phyloP scores from a whole-genome alignment of 2,329 filamentous ascomycete genomes.

The Penicillium janthinellum region DNA sequence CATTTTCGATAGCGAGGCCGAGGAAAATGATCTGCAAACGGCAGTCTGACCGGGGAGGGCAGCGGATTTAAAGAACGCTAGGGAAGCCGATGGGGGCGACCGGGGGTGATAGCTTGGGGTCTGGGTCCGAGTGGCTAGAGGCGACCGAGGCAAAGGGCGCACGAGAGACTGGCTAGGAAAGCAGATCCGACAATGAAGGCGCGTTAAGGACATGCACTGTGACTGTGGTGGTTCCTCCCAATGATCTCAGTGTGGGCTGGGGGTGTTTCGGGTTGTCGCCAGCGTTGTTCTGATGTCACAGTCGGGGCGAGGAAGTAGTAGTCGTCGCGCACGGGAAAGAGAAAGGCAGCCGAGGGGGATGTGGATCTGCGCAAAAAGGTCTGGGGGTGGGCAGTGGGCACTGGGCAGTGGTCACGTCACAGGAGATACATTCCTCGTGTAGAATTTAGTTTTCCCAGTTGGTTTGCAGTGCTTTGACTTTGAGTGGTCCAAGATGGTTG shows the following conservation, averaged over 20 bases:
- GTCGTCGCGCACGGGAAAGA: background rate
- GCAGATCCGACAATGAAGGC: slow-evolving; percentile 23
- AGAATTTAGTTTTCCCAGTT: background rate
- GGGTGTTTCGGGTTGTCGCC: slow-evolving; percentile 9
- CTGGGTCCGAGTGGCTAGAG: slow-evolving; percentile 26
- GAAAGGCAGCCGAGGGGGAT: background rate
- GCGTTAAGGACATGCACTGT: slow-evolving; percentile 20
- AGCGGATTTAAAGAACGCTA: slow-evolving; percentile 22
- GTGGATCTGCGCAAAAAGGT: slow-evolving; percentile 15
- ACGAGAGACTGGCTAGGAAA: slow-evolving; percentile 21
- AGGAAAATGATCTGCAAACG: slow-evolving; percentile 25
- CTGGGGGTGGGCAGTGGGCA: background rate
- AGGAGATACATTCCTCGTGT: slow-evolving; percentile 17
- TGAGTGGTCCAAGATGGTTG: background rate
- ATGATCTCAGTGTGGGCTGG: slow-evolving; percentile 15
- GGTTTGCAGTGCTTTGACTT: background rate
- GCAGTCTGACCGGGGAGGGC: slow-evolving; percentile 13
- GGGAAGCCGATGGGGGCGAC: slow-evolving; percentile 22
- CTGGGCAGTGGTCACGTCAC: slow-evolving; percentile 22
- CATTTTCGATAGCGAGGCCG: slow-evolving; percentile 33
- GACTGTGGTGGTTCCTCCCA: slow-evolving; percentile 6
- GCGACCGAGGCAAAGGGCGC: slow-evolving; percentile 33
- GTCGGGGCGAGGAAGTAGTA: background rate
- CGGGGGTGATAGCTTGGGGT: slow-evolving; percentile 21
- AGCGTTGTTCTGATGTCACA: slow-evolving; percentile 21